Base-by-base conservation (phyloP, 2,329 filamentous ascomycete species). In the Fusarium sp. region DNA sequence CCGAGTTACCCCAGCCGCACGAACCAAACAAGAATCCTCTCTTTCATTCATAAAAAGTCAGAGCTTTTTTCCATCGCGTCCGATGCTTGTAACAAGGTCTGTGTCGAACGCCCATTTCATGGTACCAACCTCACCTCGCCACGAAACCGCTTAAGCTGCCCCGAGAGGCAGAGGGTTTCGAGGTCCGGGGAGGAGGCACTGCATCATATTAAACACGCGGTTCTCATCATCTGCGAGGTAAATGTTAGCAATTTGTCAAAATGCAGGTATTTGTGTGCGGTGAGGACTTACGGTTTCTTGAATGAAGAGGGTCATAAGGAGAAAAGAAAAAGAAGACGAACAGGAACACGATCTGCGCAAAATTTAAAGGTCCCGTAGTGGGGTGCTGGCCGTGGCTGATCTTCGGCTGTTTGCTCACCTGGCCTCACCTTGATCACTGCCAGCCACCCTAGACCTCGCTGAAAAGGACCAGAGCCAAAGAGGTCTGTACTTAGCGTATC, bases 21-120 rank as follows among this genome's bases (percentile, higher is more conserved):
- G 54, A 66, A 71, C 60, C 50, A 62, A 44, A 36, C 72, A 71
- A 47, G n/a, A 73, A 72, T 57, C 60, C 70, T 68, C 78, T 53
- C 50, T 80, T 81, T 80, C 80, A 82, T 83, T 84, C 82, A 72
- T 78, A 62, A 86, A 83, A 84, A 83, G 83, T 98, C 95, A 98
- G 95, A 98, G 94, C 93, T 97, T 92, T 94, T 93, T 91, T 78
- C 93, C 89, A 92, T 94, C 90, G 95, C 96, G 95, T 97, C 91
- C 95, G 95, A 94, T 89, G 85, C 86, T 85, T 54, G 70, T 89
- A 97, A 98, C 95, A 98, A 98, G 95, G 92, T 91, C 89, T 82
- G 95, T 98, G 96, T 94, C 95, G 95, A 93, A 98, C 96, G 95
- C 96, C 92, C 89, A 95, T 95, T 91, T 98, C 96, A 99, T 90